Percentiles rank a stretch among this genome's conserved stretches.
phyloP scores from a whole-genome alignment of 371 early-diverging fungal genomes.

The Syncephalastrum sp. region DNA sequence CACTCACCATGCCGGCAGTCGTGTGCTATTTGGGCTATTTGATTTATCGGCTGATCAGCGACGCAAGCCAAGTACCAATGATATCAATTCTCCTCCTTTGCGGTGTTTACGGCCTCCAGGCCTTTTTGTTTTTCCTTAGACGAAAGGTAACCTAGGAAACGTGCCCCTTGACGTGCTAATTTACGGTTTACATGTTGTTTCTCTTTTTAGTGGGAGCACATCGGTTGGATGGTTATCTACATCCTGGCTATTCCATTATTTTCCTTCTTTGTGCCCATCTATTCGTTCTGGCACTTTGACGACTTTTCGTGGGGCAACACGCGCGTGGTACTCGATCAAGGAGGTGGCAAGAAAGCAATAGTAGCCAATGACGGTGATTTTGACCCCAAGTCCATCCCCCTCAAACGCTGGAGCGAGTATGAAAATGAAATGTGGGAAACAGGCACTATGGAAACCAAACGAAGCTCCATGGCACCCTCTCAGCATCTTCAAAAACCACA shows the following conservation, averaged over 20 bases:
- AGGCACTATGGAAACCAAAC: constrained; percentile 51
- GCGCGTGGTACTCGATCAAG: constrained; percentile 76
- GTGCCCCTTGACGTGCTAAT: not conserved
- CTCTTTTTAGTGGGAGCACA: constrained; percentile 73
- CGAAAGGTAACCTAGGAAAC: constrained; percentile 48
- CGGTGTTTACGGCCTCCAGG: constrained; percentile 82
- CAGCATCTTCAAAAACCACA: too few species aligned
- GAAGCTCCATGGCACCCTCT: constrained; percentile 3
- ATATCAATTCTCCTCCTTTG: constrained; percentile 66
- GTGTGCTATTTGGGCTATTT: constrained; percentile 83
- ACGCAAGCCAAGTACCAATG: constrained; percentile 48
- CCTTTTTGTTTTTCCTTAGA: constrained; percentile 79
- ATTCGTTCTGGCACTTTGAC: constrained; percentile 96
- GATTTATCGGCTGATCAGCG: constrained; percentile 53
- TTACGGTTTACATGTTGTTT: not conserved
- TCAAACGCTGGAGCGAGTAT: constrained; percentile 87
- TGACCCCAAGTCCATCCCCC: constrained; percentile 51
- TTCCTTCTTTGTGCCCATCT: constrained; percentile 77
- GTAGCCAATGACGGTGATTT: constrained; percentile 42
- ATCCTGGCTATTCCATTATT: constrained; percentile 82
- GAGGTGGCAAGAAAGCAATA: constrained; percentile 52
- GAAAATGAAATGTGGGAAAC: constrained; percentile 67
- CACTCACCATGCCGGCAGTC: constrained; percentile 88
- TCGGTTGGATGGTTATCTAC: constrained; percentile 96
- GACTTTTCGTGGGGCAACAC: constrained; percentile 98